phyloP scores from a whole-genome alignment of 495 filamentous ascomycete species.

The Tuber umbilicatum region DNA sequence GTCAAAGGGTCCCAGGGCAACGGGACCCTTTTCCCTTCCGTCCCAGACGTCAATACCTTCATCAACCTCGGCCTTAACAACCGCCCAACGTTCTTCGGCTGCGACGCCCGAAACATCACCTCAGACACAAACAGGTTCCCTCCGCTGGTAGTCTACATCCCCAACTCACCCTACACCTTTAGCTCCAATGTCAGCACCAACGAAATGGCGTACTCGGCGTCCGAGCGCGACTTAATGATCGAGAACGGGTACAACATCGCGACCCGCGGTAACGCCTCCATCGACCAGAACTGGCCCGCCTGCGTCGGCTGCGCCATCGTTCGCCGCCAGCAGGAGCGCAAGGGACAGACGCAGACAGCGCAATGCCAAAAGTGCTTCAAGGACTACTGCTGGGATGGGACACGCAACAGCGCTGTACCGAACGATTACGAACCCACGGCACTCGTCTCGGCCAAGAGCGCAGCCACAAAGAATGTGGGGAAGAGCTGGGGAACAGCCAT shows the following conservation, averaged over 20 bases:
- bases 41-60: conserved; percentile 82
- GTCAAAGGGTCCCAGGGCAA: conserved; percentile 57
- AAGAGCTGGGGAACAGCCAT: conserved; percentile 1
- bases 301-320: conserved; percentile 89
- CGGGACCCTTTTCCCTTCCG: conserved; percentile 72
- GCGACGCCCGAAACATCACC: conserved; percentile 63
- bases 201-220: conserved; percentile 54
- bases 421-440: conserved; percentile 24
- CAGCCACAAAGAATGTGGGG: neutral
- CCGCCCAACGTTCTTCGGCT: conserved; percentile 89
- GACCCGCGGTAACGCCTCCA: conserved; percentile 71
- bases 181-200: conserved; percentile 71
- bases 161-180: conserved; percentile 72
- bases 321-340: conserved; percentile 64
- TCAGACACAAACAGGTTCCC: conserved; percentile 41
- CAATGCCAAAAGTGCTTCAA: conserved; percentile 69
- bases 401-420: conserved; percentile 46
- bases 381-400: conserved; percentile 85
- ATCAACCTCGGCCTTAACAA: conserved; percentile 78
- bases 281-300: conserved; percentile 62
- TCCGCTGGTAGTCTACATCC: conserved; percentile 82
- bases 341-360: conserved; percentile 50
- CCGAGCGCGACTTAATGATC: conserved; percentile 67
- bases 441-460: conserved; percentile 14
- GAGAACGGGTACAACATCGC: conserved; percentile 75